phyloP scores from a whole-genome alignment of 1,284 basidiomycete genomes.

The Moesziomyces sp. region DNA sequence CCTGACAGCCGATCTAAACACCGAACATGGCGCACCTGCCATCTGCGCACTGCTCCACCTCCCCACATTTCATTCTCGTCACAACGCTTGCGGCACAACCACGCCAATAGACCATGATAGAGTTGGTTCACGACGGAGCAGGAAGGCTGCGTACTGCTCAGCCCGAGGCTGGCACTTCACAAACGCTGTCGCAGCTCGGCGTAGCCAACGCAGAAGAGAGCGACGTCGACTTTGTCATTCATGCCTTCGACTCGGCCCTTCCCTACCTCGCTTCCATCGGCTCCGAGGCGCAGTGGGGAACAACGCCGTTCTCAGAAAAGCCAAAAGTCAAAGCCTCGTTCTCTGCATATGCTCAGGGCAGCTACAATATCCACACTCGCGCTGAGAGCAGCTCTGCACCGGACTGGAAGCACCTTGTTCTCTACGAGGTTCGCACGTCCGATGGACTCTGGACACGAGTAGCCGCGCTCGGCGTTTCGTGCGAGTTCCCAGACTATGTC shows the following conservation, averaged over 20 bases:
- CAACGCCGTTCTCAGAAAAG: constrained; percentile 27
- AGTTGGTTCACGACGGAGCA: not conserved
- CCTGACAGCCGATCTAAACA: not conserved
- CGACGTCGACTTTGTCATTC: constrained; percentile 40
- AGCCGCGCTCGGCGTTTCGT: constrained; percentile 13
- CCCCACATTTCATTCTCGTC: not conserved
- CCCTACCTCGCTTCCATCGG: constrained; percentile 50
- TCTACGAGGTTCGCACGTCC: constrained; percentile 22
- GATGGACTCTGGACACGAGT: constrained; percentile 23
- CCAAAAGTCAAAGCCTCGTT: constrained; percentile 4
- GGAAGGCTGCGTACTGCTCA: constrained; percentile 20
- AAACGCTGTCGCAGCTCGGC: constrained; percentile 11
- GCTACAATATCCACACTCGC: constrained; percentile 8
- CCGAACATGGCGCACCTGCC: not conserved
- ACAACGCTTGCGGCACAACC: not conserved
- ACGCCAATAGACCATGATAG: constrained; percentile 4
- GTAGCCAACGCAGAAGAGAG: constrained; percentile 24
- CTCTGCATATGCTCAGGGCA: constrained; percentile 6
- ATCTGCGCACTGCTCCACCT: too few species aligned
- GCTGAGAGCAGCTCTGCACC: not conserved
- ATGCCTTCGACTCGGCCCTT: constrained; percentile 46
- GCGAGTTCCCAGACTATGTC: constrained; percentile 21
- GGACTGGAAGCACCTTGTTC: constrained; percentile 13
- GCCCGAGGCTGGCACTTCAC: constrained; percentile 4
- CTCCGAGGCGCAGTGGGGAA: constrained; percentile 50